phyloP scores from a whole-genome alignment of 2,329 filamentous ascomycete genomes.

The Pseudocercospora cruenta region DNA sequence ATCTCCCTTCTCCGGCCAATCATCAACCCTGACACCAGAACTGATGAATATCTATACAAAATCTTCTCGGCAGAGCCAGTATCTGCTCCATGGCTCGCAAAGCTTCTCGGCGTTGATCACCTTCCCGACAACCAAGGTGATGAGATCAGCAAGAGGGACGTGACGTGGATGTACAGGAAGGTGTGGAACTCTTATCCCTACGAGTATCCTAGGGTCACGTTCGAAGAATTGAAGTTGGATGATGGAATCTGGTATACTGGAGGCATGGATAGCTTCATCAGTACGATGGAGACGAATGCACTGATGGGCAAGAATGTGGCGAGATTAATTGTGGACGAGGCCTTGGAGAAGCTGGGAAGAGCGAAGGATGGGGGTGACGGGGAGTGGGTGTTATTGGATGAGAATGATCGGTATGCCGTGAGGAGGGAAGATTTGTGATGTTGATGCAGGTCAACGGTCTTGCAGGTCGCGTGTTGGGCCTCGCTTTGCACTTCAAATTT shows the following conservation, averaged over 20 bases:
- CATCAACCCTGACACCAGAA: constrained; percentile 51
- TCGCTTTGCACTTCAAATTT: no score
- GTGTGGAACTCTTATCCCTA: constrained; percentile 85
- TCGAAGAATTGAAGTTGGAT: constrained; percentile 76
- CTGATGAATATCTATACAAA: constrained; percentile 64
- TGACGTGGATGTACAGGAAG: constrained; percentile 79
- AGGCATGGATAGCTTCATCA: constrained; percentile 89
- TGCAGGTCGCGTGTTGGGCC: no score
- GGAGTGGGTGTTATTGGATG: constrained; percentile 2
- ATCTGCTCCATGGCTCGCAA: constrained; percentile 51
- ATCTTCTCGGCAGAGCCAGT: constrained; percentile 63
- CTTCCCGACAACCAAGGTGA: constrained; percentile 26
- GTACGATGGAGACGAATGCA: constrained; percentile 95
- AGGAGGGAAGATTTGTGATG: constrained; percentile 1
- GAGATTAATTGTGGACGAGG: constrained; percentile 63
- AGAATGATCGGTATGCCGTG: constrained; percentile 12
- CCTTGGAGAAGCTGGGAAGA: not conserved
- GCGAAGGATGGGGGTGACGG: not conserved
- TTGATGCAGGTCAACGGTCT: no score
- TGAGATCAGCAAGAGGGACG: constrained; percentile 44
- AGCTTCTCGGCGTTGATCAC: constrained; percentile 48
- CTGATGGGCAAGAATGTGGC: constrained; percentile 89
- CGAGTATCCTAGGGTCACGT: constrained; percentile 80
- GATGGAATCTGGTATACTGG: constrained; percentile 68
- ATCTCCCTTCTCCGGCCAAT: constrained; percentile 73